Conservation (phyloP, 176 grass and related monocot genomes). For the Juncus inflexus region DNA sequence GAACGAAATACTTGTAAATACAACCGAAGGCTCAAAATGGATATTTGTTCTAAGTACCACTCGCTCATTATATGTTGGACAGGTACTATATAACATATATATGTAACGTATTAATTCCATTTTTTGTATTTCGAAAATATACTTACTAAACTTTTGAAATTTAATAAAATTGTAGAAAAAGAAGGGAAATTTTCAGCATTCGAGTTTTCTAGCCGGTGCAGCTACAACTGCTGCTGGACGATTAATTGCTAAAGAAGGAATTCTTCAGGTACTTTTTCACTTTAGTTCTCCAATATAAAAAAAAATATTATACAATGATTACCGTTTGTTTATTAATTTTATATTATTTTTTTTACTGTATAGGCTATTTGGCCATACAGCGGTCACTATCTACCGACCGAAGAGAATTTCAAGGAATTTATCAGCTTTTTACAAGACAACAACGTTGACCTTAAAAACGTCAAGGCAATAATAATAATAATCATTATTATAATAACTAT, state of each 20-base stretch:
- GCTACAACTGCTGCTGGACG: constrained; percentile 85
- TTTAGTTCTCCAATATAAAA: constrained; percentile 9
- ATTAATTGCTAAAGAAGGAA: constrained; percentile 66
- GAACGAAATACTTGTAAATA: constrained; percentile 37
- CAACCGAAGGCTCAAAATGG: constrained; percentile 80
- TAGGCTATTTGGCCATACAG: constrained; percentile 99
- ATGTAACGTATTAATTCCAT: not conserved
- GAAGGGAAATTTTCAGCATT: constrained; percentile 96
- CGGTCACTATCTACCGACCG: constrained; percentile 88
- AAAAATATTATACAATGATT: not conserved
- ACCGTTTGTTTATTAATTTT: not conserved
- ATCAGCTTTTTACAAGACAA: constrained; percentile 82
- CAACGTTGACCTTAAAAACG: constrained; percentile 70
- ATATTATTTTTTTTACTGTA: constrained; percentile 6
- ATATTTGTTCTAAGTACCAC: constrained; percentile 95
- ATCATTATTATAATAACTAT: not conserved
- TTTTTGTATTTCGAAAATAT: constrained; percentile 17
- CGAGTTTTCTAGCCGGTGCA: constrained; percentile 81
- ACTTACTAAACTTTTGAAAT: constrained; percentile 14
- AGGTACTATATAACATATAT: constrained; percentile 36
- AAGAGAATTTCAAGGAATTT: constrained; percentile 93
- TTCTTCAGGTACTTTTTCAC: constrained; percentile 46
- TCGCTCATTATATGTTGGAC: constrained; percentile 63
- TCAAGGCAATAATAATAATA: constrained; percentile 57
- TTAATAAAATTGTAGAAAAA: constrained; percentile 49